Conservation (phyloP, 331 rosid genomes). For the Spiraea crenata region DNA sequence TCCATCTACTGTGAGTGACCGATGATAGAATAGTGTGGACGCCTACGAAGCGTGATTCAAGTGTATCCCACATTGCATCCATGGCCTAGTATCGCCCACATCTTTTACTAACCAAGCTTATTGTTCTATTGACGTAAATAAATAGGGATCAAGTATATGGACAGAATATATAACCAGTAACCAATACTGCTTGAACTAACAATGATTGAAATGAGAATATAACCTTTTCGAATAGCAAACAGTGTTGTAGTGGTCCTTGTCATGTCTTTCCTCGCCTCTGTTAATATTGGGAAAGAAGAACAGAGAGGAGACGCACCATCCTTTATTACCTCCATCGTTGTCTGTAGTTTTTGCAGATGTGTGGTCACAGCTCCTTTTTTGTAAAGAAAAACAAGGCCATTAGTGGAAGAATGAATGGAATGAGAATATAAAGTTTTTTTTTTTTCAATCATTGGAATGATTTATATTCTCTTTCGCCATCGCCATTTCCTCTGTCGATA, state of each 20-base stretch:
- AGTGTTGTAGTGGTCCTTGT: conserved; percentile 12
- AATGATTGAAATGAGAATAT: conserved; percentile 14
- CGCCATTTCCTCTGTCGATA: conserved; percentile 30
- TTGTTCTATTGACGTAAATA: not conserved
- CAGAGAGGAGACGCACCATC: conserved; percentile 24
- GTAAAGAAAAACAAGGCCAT: conserved; percentile 34
- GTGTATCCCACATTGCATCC: too few species aligned
- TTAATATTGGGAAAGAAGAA: not conserved
- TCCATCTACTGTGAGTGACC: too few species aligned
- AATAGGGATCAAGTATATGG: not conserved
- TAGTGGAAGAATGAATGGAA: conserved; percentile 17
- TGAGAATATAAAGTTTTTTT: conserved; percentile 28
- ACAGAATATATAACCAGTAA: not conserved
- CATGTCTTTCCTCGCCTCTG: conserved; percentile 15
- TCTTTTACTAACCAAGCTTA: too few species aligned
- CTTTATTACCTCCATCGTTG: conserved; percentile 26
- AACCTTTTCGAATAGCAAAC: conserved; percentile 11
- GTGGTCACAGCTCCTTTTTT: conserved; percentile 36
- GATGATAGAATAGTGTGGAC: too few species aligned
- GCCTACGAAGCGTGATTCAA: too few species aligned
- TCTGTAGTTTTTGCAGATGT: conserved; percentile 32
- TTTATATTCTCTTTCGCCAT: conserved; percentile 32
- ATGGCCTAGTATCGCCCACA: too few species aligned
- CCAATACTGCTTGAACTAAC: not conserved
- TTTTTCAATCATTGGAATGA: conserved; percentile 24